phyloP scores from a whole-genome alignment of 805 yeast genomes.

The Lipomyces chichibuensis region DNA sequence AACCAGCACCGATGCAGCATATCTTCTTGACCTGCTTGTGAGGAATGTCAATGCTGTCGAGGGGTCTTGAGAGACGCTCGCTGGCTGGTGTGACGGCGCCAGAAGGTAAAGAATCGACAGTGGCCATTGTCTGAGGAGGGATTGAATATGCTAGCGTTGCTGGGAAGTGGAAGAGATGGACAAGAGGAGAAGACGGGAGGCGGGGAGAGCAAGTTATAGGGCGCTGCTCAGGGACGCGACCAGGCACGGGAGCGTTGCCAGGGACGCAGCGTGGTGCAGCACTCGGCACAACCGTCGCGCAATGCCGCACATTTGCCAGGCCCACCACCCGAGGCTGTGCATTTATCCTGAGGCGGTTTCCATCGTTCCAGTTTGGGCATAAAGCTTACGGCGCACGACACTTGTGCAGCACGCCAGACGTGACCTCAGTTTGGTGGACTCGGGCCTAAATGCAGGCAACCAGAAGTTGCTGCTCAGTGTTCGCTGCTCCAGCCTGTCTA shows the following conservation, averaged over 20 bases:
- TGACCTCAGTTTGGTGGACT: too few relatives aligned
- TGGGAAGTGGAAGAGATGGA: background rate
- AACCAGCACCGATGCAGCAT: constrained; percentile 44
- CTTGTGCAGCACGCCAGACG: background rate
- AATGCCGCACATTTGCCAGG: constrained; percentile 7
- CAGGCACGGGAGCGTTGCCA: background rate
- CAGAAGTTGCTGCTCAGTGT: background rate
- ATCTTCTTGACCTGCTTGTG: constrained; percentile 38
- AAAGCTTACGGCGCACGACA: background rate
- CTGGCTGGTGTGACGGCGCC: constrained; percentile 30
- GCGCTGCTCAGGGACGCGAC: constrained; percentile 7
- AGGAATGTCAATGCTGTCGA: constrained; percentile 28
- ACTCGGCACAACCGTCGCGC: constrained; percentile 14
- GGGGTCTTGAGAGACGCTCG: constrained; percentile 32
- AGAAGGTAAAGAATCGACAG: constrained; percentile 13
- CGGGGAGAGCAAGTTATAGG: background rate
- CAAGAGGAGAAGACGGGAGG: constrained; percentile 1
- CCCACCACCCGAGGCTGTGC: background rate
- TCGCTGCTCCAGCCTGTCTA: too few relatives aligned
- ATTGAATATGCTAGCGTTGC: background rate
- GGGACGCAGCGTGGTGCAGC: constrained; percentile 3
- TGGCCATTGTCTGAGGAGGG: constrained; percentile 9
- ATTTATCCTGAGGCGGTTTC: background rate
- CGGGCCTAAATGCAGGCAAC: background rate
- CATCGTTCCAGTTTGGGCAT: background rate